Evolutionary conservation across 192 early-diverging fungal species (phyloP), one percentile per base, ranked within the genome.

Genomic region (Thamnidium elegans): DNA sequence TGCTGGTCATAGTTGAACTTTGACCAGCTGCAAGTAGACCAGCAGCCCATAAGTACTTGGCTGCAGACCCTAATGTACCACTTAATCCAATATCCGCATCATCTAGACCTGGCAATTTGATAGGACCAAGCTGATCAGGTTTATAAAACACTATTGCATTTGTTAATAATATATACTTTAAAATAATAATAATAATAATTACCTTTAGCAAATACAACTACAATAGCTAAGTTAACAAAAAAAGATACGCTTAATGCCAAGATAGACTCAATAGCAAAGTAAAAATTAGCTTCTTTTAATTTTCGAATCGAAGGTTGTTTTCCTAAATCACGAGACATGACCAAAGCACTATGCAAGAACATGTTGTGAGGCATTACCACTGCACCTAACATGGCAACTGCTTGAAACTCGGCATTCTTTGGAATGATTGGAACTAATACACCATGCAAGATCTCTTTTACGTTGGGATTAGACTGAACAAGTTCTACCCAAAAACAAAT

Each of bases 311-410:
- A 46, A 9, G 74, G 69, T 23, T 36, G 43, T 20, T 23, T 20
- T n/a, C 74, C 74, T 5, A 76, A 50, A 51, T 69, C 53, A 7
- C 74, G 47, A 14, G 86, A 82, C 51, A 78, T 79, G 7, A 94
- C 93, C 58, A 94, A 78, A 9, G 83, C 84, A 39, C 69, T 91
- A 72, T 96, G 94, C 39, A 96, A 76, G 73, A 87, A 96, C 59
- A 96, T 79, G 64, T 94, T 93, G 71, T 96, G 94, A 2, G 94
- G 94, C 94, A 96, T 96, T 31, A 89, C 84, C 14, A 89, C 79
- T 4, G 83, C 83, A 2, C 87, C 87, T 32, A 89, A 68, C 68
- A 89, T 83, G 20, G 82, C 87, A 10, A 87, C 86, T 5, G 86
- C 86, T 58, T 89, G 86, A 23, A 87, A 79, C 1, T 79, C 78